Base-by-base conservation (phyloP, 805 yeast species). In the Kuraishia piskuri region DNA sequence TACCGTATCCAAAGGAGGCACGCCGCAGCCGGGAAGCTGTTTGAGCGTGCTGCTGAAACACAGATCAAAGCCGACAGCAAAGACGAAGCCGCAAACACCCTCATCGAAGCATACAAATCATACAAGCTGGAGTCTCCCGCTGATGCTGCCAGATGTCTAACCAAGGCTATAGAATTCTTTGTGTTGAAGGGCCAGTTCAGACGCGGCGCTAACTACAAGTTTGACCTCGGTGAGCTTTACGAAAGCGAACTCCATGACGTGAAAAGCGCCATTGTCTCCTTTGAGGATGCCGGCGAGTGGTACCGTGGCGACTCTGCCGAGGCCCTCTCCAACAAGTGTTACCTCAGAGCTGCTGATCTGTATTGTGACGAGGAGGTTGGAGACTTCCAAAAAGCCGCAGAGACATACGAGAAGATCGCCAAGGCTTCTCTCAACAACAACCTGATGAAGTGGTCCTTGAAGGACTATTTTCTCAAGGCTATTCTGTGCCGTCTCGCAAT, bases 281-380 rank as follows among this genome's bases (percentile, higher is more conserved):
- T 86, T 65, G 96, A 90, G 64, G 88, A 86, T 61, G 97, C 99
- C 10, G 97, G 96, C 46, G 98, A 94, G 63, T 94, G 97, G 91
- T 91, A 86, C 65, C 79, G 82, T 53, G 89, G 92, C 57, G 99
- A 94, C 69, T 91, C 90, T 55, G 97, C 98, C 0, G 86, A 86
- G 57, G 96, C 97, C 8, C 68, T 92, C 54, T 82, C 96, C 23
- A 90, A 84, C 70, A 94, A 94, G 72, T 91, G 95, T 22, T 87
- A 79, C 59, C 72, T 92, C 58, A 90, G 90, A 67, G 86, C 90
- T 58, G 98, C 98, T 1, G 97, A 94, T 65, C 75, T 94, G 60
- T 78, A 84, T 52, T 96, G 96, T 19, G 70, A 85, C 55, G 77
- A 77, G 53, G 58, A 69, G 25, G 60, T 68, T 21, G 91, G 84